Conservation (phyloP, 208 protist species). For the Leishmania tarentolae region DNA sequence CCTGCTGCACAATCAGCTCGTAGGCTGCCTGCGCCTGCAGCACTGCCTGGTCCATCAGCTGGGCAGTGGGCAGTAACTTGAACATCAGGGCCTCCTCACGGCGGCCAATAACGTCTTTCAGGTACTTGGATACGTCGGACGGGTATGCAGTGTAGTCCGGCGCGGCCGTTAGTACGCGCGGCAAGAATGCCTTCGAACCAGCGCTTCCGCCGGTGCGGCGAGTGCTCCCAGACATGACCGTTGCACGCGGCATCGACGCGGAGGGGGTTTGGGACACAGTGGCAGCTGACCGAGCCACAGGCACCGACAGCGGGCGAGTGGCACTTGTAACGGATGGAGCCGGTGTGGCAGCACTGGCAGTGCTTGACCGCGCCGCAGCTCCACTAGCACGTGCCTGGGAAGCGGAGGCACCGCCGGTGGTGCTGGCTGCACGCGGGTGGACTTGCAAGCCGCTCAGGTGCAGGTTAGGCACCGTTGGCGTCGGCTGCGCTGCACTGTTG, state of each 20-base stretch:
- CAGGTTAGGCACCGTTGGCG: constrained; percentile 13
- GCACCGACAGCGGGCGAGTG: neutral
- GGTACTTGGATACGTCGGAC: constrained; percentile 51
- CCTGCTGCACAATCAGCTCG: constrained; percentile 50
- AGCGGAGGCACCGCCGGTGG: constrained; percentile 9
- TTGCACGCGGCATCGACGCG: constrained; percentile 12
- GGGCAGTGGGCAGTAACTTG: constrained; percentile 63
- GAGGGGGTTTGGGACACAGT: constrained; percentile 1
- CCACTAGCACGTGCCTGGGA: neutral
- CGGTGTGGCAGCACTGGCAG: neutral
- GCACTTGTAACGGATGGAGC: neutral
- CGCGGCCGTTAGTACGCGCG: constrained; percentile 13
- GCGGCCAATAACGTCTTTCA: constrained; percentile 58
- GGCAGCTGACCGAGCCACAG: neutral
- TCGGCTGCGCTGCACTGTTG: constrained; percentile 2
- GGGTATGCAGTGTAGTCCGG: constrained; percentile 29
- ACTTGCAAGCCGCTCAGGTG: constrained; percentile 9
- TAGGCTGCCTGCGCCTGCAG: constrained; percentile 52
- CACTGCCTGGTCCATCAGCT: constrained; percentile 58
- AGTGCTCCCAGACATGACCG: neutral
- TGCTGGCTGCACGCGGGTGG: constrained; percentile 2
- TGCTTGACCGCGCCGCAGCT: neutral
- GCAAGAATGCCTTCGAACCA: constrained; percentile 19
- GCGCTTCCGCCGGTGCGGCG: constrained; percentile 4
- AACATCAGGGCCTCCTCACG: constrained; percentile 51